Evolutionary conservation across 495 filamentous ascomycete genomes (phyloP).

Genomic region (Penicillium odoratum): DNA sequence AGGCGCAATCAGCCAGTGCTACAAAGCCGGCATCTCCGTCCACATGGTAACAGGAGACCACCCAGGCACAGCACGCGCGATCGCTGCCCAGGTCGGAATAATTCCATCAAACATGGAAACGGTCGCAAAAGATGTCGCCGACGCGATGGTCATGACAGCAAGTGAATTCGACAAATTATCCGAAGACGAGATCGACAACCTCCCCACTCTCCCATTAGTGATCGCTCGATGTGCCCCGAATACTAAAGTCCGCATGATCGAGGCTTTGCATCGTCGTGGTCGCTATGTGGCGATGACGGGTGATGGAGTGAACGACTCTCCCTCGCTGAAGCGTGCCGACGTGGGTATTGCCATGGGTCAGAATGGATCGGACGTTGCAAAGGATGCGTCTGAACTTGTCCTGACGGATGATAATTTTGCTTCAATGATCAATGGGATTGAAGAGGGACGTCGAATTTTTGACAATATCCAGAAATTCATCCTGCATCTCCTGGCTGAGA

Average conservation of each 20-base stretch:
- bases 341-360: slow-evolving; percentile 85
- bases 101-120: slow-evolving; percentile 54
- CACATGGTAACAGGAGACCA: slow-evolving; percentile 77
- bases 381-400: slow-evolving; percentile 80
- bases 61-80: slow-evolving; percentile 62
- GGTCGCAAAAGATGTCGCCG: slow-evolving; percentile 54
- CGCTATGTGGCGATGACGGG: slow-evolving; percentile 82
- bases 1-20: slow-evolving; percentile 59
- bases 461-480: slow-evolving; percentile 81
- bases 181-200: slow-evolving; percentile 61
- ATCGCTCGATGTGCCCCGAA: slow-evolving; percentile 70
- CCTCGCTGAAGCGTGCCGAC: slow-evolving; percentile 77
- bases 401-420: slow-evolving; percentile 84
- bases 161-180: slow-evolving; percentile 66
- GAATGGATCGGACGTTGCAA: slow-evolving; percentile 79
- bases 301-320: slow-evolving; percentile 86
- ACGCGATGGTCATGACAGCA: slow-evolving; percentile 70
- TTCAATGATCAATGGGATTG: slow-evolving; percentile 71
- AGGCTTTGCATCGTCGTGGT: slow-evolving; percentile 66
- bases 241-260: slow-evolving; percentile 78
- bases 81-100: slow-evolving; percentile 67
- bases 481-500: slow-evolving; percentile 69
- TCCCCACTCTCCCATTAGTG: slow-evolving; percentile 67
- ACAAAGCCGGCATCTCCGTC: slow-evolving; percentile 67
- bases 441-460: slow-evolving; percentile 71